These are phyloP conservation scores for Lasiosphaeria hispida DNA, from an alignment of 495 filamentous ascomycete species.

Conservation along the genomic window DNA sequence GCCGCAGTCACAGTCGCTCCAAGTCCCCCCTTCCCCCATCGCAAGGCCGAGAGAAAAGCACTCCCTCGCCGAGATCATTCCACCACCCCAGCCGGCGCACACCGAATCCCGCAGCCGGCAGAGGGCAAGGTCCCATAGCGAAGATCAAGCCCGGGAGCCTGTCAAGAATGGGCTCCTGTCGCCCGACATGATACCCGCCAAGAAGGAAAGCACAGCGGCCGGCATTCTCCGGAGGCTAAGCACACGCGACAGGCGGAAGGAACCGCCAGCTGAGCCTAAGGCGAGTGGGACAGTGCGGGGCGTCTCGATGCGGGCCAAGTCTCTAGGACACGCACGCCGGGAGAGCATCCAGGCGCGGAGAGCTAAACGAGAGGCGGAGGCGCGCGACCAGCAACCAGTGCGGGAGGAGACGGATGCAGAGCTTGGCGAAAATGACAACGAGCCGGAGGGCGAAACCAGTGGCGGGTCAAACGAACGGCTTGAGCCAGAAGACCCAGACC, in stretches of 20 bases:
- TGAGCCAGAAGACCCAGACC: slow-evolving; percentile 53
- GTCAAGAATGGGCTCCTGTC: slow-evolving; percentile 68
- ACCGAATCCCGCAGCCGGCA: slow-evolving; percentile 85
- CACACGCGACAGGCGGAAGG: slow-evolving; percentile 68
- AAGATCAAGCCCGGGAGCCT: slow-evolving; percentile 81
- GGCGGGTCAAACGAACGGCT: slow-evolving; percentile 52
- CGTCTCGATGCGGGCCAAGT: slow-evolving; percentile 75
- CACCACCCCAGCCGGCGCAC: slow-evolving; percentile 78
- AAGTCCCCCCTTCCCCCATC: slow-evolving; percentile 42
- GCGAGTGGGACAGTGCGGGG: slow-evolving; percentile 41
- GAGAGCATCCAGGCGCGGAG: slow-evolving; percentile 88
- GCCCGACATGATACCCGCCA: slow-evolving; percentile 60
- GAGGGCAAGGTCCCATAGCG: slow-evolving; percentile 88
- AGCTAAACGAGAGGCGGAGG: slow-evolving; percentile 54
- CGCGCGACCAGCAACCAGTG: slow-evolving; percentile 40
- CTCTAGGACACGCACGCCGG: slow-evolving; percentile 81
- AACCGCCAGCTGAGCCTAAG: slow-evolving; percentile 46
- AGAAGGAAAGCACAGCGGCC: slow-evolving; percentile 83
- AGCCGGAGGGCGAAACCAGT: slow-evolving; percentile 35
- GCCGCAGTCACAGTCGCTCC: slow-evolving; percentile 18
- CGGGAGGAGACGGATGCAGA: slow-evolving; percentile 75
- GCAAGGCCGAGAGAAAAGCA: slow-evolving; percentile 38
- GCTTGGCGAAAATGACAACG: slow-evolving; percentile 38
- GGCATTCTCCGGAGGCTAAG: slow-evolving; percentile 89
- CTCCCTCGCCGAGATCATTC: slow-evolving; percentile 63